These are phyloP conservation scores for Monosporascus sp. DNA, from an alignment of 2,329 filamentous ascomycete species.

Conservation along the genomic window DNA sequence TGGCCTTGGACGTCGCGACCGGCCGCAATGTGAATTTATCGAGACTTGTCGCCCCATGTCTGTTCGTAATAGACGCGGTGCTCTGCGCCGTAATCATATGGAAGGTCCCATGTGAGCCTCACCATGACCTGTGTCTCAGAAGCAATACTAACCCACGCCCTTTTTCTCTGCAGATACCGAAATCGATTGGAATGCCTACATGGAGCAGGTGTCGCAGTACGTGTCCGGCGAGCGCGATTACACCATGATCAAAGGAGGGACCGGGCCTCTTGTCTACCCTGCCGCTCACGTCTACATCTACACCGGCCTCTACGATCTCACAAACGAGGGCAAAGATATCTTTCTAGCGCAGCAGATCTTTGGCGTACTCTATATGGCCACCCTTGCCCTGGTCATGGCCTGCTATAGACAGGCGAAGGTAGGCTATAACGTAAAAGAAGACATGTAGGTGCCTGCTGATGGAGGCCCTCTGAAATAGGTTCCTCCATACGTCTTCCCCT, in stretches of 20 bases:
- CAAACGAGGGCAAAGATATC: conserved; percentile 70
- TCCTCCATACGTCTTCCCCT: conserved; percentile 80
- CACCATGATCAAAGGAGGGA: conserved; percentile 75
- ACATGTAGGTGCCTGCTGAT: conserved; percentile 2
- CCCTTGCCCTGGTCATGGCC: conserved; percentile 69
- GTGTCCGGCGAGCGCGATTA: conserved; percentile 85
- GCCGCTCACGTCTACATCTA: conserved; percentile 93
- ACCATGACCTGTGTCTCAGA: not conserved
- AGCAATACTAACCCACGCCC: not conserved
- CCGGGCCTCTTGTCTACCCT: conserved; percentile 91
- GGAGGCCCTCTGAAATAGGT: conserved; percentile 39
- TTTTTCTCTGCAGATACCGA: conserved; percentile 64
- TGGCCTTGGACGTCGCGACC: conserved; percentile 38
- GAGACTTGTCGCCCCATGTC: conserved; percentile 47
- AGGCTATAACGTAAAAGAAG: conserved; percentile 13
- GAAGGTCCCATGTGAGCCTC: conserved; percentile 71
- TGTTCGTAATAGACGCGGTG: conserved; percentile 64
- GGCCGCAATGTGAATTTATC: conserved; percentile 44
- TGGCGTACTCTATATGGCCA: conserved; percentile 69
- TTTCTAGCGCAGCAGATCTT: conserved; percentile 80
- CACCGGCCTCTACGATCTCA: conserved; percentile 70
- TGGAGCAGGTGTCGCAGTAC: conserved; percentile 83
- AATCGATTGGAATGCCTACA: conserved; percentile 96
- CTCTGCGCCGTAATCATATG: conserved; percentile 71
- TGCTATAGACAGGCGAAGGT: conserved; percentile 75